phyloP scores from a whole-genome alignment of 331 rosid species.

The Pyrus hybrid region DNA sequence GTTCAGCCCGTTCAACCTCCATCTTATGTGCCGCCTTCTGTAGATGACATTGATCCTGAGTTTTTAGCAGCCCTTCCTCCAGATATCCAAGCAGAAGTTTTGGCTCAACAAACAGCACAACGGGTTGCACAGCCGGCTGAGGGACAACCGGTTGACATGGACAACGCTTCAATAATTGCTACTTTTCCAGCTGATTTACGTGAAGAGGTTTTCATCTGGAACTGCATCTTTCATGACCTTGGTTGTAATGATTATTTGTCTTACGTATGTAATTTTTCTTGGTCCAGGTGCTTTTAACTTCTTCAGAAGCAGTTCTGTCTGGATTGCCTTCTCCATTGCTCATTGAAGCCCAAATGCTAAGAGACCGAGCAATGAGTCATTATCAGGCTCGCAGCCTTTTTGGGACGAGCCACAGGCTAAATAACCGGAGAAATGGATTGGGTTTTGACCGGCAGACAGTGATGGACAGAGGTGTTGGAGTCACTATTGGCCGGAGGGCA shows the following conservation, averaged over 20 bases:
- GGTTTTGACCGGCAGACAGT: conserved; percentile 84
- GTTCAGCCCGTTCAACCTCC: conserved; percentile 91
- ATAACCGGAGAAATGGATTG: conserved; percentile 76
- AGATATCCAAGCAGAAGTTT: conserved; percentile 93
- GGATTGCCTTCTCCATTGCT: conserved; percentile 88
- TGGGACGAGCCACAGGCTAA: conserved; percentile 71
- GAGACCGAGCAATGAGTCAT: conserved; percentile 98
- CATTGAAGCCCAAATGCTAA: conserved; percentile 94
- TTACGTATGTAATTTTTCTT: neutral
- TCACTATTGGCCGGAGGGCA: conserved; percentile 72
- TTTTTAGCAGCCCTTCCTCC: conserved; percentile 99
- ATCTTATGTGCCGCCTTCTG: conserved; percentile 77
- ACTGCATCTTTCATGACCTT: neutral
- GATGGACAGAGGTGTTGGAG: conserved; percentile 96
- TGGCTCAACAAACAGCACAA: conserved; percentile 97
- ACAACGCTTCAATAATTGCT: conserved; percentile 95
- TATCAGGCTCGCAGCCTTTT: conserved; percentile 92
- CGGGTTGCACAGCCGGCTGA: conserved; percentile 89
- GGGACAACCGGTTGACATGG: conserved; percentile 99
- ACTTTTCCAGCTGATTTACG: conserved; percentile 99
- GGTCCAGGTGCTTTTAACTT: conserved; percentile 81
- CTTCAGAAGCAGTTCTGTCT: conserved; percentile 96
- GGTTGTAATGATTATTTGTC: neutral
- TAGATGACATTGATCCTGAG: conserved; percentile 94
- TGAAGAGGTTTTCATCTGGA: conserved; percentile 69